These are phyloP conservation scores for Lecanicillium sp. DNA, from an alignment of 2,329 filamentous ascomycete species.

Conservation along the genomic window DNA sequence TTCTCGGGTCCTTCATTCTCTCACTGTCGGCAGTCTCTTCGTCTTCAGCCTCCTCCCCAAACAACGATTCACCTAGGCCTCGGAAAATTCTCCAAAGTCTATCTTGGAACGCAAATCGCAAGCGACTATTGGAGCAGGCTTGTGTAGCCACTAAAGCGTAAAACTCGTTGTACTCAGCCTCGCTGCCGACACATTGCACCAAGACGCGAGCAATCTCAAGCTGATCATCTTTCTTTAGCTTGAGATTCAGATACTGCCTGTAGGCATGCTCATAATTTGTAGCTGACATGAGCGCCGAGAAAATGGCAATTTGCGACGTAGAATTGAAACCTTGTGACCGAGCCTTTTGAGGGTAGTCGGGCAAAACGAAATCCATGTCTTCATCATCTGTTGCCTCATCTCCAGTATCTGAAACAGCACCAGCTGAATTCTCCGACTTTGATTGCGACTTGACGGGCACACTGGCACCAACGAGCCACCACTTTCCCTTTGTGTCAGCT, in stretches of 20 bases:
- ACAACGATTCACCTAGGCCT: slow-evolving; percentile 71
- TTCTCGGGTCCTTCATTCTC: slow-evolving; percentile 37
- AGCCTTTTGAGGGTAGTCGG: slow-evolving; percentile 66
- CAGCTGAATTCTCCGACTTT: slow-evolving; percentile 9
- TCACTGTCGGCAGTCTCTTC: slow-evolving; percentile 41
- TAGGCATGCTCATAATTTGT: slow-evolving; percentile 79
- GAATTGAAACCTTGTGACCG: slow-evolving; percentile 80
- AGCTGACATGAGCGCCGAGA: slow-evolving; percentile 81
- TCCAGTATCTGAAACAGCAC: slow-evolving; percentile 20
- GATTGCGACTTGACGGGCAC: slow-evolving; percentile 45
- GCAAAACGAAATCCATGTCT: slow-evolving; percentile 40
- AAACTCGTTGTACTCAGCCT: slow-evolving; percentile 83
- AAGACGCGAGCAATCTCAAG: slow-evolving; percentile 82
- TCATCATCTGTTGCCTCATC: slow-evolving; percentile 29
- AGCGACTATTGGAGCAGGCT: slow-evolving; percentile 65
- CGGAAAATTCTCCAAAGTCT: slow-evolving; percentile 81
- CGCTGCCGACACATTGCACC: slow-evolving; percentile 76
- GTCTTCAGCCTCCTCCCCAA: slow-evolving; percentile 54
- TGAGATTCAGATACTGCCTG: slow-evolving; percentile 68
- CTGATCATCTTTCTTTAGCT: slow-evolving; percentile 77
- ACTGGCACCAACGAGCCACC: slow-evolving; percentile 98
- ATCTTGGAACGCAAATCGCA: slow-evolving; percentile 81
- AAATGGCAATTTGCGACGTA: slow-evolving; percentile 80
- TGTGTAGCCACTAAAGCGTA: slow-evolving; percentile 79
- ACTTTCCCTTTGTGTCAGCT: slow-evolving; percentile 83